Evolutionary conservation across 2,329 filamentous ascomycete genomes (phyloP).

Genomic region (Lasiodiplodia theobromae): DNA sequence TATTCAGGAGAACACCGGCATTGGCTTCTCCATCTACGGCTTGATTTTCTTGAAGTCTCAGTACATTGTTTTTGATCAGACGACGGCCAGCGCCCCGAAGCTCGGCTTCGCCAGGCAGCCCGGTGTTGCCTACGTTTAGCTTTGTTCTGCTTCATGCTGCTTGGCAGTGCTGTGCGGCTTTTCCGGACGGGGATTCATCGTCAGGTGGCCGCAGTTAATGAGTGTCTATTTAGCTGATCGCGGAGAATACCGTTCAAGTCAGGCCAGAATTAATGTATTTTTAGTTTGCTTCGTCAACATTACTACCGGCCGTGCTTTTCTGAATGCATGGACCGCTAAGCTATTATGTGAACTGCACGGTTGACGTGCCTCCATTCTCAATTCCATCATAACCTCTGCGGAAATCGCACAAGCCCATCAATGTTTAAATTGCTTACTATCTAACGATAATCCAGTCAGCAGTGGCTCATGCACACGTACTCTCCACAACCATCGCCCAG

Average conservation of each 20-base stretch:
- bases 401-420: no score
- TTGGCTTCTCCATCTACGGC: constrained; percentile 73
- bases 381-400: no score
- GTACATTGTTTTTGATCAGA: constrained; percentile 74
- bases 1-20: constrained; percentile 68
- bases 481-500: no score
- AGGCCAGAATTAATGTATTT: background rate
- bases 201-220: background rate
- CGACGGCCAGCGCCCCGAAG: constrained; percentile 45
- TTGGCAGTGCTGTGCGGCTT: background rate
- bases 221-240: background rate
- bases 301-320: no score
- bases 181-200: background rate
- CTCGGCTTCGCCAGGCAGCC: constrained; percentile 42
- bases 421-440: no score
- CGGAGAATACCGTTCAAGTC: background rate
- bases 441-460: no score
- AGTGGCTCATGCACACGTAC: no score
- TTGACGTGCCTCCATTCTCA: no score
- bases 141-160: background rate
- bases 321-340: no score
- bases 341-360: no score
- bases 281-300: no score
- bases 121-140: constrained; percentile 10
- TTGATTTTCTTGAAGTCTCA: constrained; percentile 81